Evolutionary conservation across 441 rosid genomes (phyloP).

Genomic region (Pelargonium citronellum): DNA sequence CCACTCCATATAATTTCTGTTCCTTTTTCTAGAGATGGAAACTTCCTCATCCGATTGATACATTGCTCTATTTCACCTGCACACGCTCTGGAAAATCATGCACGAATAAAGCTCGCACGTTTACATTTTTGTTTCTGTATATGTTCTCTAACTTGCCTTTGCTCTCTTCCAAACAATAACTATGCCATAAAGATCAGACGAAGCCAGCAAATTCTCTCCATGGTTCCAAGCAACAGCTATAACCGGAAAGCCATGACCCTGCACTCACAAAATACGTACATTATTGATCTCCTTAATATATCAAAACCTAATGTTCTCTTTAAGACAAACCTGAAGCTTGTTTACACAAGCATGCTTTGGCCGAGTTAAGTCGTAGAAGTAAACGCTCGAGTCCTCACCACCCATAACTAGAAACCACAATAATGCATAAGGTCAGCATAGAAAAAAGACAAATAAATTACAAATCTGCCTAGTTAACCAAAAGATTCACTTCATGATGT

Average conservation of each 20-base stretch:
- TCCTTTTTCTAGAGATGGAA: not conserved
- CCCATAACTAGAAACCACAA: conserved; percentile 57
- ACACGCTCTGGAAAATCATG: not conserved
- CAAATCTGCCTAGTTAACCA: not conserved
- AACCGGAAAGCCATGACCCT: conserved; percentile 97
- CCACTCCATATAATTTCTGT: not conserved
- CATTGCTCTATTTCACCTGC: not conserved
- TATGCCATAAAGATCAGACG: conserved; percentile 79
- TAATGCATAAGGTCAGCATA: conserved; percentile 16
- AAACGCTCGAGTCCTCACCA: conserved; percentile 86
- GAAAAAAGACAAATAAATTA: not conserved
- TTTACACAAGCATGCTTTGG: conserved; percentile 85
- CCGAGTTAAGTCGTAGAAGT: conserved; percentile 83
- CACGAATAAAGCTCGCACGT: not conserved
- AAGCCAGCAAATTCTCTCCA: conserved; percentile 88
- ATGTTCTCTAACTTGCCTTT: conserved; percentile 38
- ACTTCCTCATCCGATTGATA: not conserved
- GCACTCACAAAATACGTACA: conserved; percentile 23
- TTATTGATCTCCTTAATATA: not conserved
- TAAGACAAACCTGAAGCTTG: conserved; percentile 73
- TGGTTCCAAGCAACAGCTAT: conserved; percentile 88
- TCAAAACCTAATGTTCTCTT: not conserved
- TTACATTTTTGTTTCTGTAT: not conserved
- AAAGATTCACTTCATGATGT: no score
- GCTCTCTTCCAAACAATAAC: conserved; percentile 98